Evolutionary conservation across 1,284 basidiomycete species (phyloP).

Genomic region (Heterobasidion occidentale): DNA sequence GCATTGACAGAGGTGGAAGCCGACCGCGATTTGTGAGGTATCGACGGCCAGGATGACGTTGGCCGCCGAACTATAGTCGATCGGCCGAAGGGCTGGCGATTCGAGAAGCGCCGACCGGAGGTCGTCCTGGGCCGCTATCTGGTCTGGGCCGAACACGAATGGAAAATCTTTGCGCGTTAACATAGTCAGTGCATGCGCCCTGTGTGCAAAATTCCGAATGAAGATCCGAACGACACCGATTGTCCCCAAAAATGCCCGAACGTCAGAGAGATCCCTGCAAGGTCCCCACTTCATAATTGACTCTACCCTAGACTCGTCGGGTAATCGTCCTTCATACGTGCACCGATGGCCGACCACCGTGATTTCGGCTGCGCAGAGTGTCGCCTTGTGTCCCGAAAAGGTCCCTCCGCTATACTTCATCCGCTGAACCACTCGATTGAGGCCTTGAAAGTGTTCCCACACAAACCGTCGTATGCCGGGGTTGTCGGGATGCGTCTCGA

Average conservation of each 20-base stretch:
- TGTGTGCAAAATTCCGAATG: slow-evolving; percentile 13
- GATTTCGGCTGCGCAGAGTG: slow-evolving; percentile 11
- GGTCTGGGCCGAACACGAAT: slow-evolving; percentile 13
- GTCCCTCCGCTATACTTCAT: slow-evolving; percentile 18
- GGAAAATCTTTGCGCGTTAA: slow-evolving; percentile 9
- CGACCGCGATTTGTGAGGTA: slow-evolving; percentile 23
- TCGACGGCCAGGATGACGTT: slow-evolving; percentile 24
- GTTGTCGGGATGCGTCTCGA: slow-evolving; percentile 21
- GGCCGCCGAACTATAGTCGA: slow-evolving; percentile 20
- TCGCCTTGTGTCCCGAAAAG: slow-evolving; percentile 15
- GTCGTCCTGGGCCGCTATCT: slow-evolving; percentile 9
- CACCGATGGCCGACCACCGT: slow-evolving; percentile 21
- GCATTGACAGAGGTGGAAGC: slow-evolving; percentile 21
- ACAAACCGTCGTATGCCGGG: slow-evolving; percentile 24
- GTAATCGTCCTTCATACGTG: slow-evolving; percentile 15
- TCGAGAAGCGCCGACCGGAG: slow-evolving; percentile 14
- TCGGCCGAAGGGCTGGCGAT: slow-evolving; percentile 16
- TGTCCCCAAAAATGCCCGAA: slow-evolving; percentile 5
- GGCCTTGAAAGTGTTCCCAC: slow-evolving; percentile 20
- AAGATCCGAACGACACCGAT: slow-evolving; percentile 14
- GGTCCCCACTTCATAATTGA: slow-evolving; percentile 17
- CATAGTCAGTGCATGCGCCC: slow-evolving; percentile 7
- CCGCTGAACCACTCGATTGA: slow-evolving; percentile 22
- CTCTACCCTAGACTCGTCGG: slow-evolving; percentile 5
- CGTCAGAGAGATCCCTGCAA: not conserved